Conservation (phyloP, 345 rosid species). For the Rhodamnia rubescens region DNA sequence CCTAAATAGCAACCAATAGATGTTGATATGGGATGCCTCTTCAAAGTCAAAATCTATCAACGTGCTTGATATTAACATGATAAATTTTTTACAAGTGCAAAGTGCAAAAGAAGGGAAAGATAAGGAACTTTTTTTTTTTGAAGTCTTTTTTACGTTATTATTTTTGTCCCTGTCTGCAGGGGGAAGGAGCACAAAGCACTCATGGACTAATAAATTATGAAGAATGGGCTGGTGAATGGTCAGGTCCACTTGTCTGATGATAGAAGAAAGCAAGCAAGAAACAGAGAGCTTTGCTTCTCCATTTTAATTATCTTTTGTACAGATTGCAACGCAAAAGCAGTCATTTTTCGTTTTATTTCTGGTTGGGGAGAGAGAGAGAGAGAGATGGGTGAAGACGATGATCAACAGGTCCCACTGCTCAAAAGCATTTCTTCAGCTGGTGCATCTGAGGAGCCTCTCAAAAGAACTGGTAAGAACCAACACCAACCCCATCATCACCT, state of each 20-base stretch:
- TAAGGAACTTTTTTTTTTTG: too few species aligned
- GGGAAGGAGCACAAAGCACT: background rate
- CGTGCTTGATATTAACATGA: too few species aligned
- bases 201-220: background rate
- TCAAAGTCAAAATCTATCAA: too few species aligned
- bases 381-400: background rate
- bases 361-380: background rate
- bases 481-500: background rate
- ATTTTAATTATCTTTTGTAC: background rate
- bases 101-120: too few species aligned
- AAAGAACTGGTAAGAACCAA: slow-evolving; percentile 24
- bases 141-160: background rate
- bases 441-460: slow-evolving; percentile 1
- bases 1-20: too few species aligned
- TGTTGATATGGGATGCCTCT: too few species aligned
- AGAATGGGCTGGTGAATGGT: background rate
- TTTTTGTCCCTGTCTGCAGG: background rate
- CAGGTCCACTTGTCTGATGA: background rate
- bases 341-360: background rate
- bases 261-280: background rate
- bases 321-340: background rate
- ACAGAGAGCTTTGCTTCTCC: background rate
- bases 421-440: background rate
- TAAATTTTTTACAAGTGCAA: too few species aligned
- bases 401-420: slow-evolving; percentile 11